Evolutionary conservation across 768 basidiomycete genomes (phyloP), one percentile per base, ranked within the genome.

Genomic region (Amanita polypyramis): DNA sequence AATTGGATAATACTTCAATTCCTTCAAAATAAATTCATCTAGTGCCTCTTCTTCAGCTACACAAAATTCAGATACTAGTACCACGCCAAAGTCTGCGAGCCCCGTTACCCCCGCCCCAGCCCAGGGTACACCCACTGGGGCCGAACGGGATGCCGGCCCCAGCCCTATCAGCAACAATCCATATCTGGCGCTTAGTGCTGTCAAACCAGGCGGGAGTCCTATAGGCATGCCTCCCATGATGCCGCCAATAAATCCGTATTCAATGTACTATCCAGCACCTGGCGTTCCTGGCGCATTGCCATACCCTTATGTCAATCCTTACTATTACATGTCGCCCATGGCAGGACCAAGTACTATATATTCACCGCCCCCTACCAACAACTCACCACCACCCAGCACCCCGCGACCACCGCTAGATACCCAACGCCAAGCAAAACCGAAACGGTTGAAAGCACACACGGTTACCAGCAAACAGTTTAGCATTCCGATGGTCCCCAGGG

Each of bases 401-500:
- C 60, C 50, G 51, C 62, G 57, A 15, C 58, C 62, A 20, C 59
- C 55, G 34, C 50, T 60, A 11, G 65, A 67, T 33, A 61, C 52
- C n/a, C 75, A 59, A 55, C 72, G 77, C 7, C 69, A 71, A 25
- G 72, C 75, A 7, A 89, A 86, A 55, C 81, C 85, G 1, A 91
- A 90, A 52, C 72, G 86, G 5, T 65, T 87, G 19, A 89, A 88
- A 60, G 79, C 85, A 36, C 86, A 89, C 58, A 85, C 82, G 1
- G 82, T 92, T 27, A 83, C 81, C 2, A 80, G 80, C 54, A 84
- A 82, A 63, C 83, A 73, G 59, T 81, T 74, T 55, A 82, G 76
- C 56, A 89, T 92, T 42, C 87, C 88, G 0, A 77, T 76, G 54
- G 82, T 92, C 2, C 85, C 85, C 2, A 74, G 88, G 5, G 85